Evolutionary conservation across 306 rosid species (phyloP), one percentile per base, ranked within the genome.

Genomic region (Casuarina equisetifolia): DNA sequence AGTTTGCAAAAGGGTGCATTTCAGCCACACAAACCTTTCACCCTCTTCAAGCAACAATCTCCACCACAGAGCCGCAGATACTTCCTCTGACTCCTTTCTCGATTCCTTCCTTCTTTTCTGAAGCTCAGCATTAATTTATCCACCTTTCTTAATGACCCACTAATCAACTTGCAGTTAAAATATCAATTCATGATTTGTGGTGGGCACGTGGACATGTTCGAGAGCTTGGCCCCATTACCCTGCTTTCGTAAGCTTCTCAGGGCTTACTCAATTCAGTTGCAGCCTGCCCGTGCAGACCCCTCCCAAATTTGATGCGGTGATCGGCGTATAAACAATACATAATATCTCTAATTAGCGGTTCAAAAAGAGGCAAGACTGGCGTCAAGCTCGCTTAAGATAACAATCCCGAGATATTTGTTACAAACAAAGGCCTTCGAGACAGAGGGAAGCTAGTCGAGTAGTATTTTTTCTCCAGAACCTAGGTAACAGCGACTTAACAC

Each of bases 181-280:
- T 74, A 72, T 42, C 80, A 58, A 53, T 39, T 72, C 66, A 40
- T 51, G 74, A 13, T 16, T 70, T 78, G 72, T 85, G 86, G 85
- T 42, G 72, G 38, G 85, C 96, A 88, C 77, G 90, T 85, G 91
- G 82, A 25, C 17, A 40, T 86, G 92, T 84, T 78, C 83, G 76
- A 79, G 61, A 84, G n/a, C 20, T 79, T 35, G 78, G 55, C 25
- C 86, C 86, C 77, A 81, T 63, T 45, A 36, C 68, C n/a, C 32
- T 57, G 16, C 76, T 78, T 61, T 69, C 70, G 25, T 61, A 68
- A 48, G 35, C 50, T 74, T 58, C 25, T 15, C 35, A 35, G 15
- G 25, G 70, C 70, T 39, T 80, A 80, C 76, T 59, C 17, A 42
- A 12, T 49, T 61, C 51, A 38, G 48, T 78, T 61, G 0, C 44